Base-by-base conservation (phyloP, 2,329 filamentous ascomycete species). In the Arthrobotrys sphaeroides region DNA sequence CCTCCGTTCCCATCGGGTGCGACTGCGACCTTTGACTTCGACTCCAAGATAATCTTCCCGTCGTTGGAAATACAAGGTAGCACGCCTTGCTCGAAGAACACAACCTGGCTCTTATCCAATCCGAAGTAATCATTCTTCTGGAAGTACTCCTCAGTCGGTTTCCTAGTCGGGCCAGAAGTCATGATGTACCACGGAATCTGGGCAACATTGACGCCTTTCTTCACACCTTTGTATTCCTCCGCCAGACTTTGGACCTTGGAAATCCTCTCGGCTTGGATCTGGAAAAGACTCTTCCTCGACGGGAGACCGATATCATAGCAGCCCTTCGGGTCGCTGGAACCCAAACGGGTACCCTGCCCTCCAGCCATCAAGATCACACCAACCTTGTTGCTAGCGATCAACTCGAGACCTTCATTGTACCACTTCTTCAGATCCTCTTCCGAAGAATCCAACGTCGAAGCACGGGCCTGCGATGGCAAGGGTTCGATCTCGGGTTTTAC, bases 181-280 rank as follows among this genome's bases (percentile, higher is more conserved):
- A 99, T 99, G 83, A 99, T 93, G 84, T 99, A 99, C 95, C 95
- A 99, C 10, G 95, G 95, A 43, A 98, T 90, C 31, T 90, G 86
- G 45, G 89, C 88, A 20, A 69, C 57, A 12, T 75, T 72, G 31
- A 66, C 60, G 65, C 85, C 85, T 77, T 83, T 83, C 55, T 85
- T 85, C 75, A 84, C 85, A 53, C 81, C 82, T 78, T 87, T 86
- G 70, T 87, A 87, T 64, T 88, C 85, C 82, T 90, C 89, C 83
- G 91, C 89, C 79, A 89, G 98, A 85, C 80, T 89, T 84, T 98
- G 91, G 6, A 96, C 84, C 85, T 93, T 96, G 80, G 87, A 87
- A 81, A 99, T 98, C 65, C 95, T 88, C 88, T 99, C 94, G 47
- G 91, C 95, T 84, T 99, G 95, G 80, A 99, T 91, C 86, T 98